phyloP scores from a whole-genome alignment of 768 basidiomycete genomes.

The Suillus lakei region DNA sequence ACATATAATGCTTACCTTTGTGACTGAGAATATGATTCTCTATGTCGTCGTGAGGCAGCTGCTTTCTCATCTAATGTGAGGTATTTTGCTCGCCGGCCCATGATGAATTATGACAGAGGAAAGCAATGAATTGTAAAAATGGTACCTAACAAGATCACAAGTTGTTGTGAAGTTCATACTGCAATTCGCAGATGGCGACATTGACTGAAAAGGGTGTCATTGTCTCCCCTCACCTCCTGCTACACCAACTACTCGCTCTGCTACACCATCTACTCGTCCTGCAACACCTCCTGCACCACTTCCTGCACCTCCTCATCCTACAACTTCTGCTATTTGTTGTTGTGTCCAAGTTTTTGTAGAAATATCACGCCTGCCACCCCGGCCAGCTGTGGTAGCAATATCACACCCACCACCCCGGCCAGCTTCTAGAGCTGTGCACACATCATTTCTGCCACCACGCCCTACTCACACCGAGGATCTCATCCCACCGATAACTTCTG shows the following conservation, averaged over 20 bases:
- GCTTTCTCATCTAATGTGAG: not conserved
- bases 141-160: not conserved
- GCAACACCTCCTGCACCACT: not conserved
- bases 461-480: not conserved
- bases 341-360: not conserved
- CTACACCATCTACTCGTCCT: too few relatives aligned
- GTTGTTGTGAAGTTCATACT: not conserved
- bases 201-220: not conserved
- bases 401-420: not conserved
- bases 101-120: too few relatives aligned
- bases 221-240: not conserved
- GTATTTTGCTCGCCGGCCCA: not conserved
- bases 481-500: not conserved
- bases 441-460: too few relatives aligned
- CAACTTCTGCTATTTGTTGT: not conserved
- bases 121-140: not conserved
- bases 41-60: not conserved
- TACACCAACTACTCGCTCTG: not conserved
- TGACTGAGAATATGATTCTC: not conserved
- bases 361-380: too few relatives aligned
- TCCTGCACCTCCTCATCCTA: not conserved
- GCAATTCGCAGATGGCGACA: not conserved
- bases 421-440: not conserved
- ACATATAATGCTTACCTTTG: too few relatives aligned
- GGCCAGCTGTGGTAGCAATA: too few relatives aligned